These are phyloP conservation scores for Trametes gibbosa DNA, from an alignment of 768 basidiomycete genomes.

Conservation along the genomic window DNA sequence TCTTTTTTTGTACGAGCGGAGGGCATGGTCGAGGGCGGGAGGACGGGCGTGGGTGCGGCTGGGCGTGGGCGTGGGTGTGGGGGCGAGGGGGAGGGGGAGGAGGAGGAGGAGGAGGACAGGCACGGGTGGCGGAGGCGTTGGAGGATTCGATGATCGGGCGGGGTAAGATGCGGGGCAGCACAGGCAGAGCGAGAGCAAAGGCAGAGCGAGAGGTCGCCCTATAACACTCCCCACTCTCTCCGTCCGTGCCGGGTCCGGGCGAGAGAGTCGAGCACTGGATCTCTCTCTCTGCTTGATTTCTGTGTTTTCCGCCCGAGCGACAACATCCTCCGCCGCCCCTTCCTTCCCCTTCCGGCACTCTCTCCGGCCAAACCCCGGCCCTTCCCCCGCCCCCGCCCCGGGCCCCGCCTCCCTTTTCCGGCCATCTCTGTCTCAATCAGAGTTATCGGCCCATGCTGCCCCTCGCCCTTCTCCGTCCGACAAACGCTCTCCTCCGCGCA, in stretches of 20 bases:
- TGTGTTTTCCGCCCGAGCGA: no score
- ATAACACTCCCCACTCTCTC: not conserved
- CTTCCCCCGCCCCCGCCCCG: slow-evolving; percentile 6
- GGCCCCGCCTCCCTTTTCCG: slow-evolving; percentile 5
- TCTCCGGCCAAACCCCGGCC: slow-evolving; percentile 12
- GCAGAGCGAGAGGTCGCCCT: not conserved
- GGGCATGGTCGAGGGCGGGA: slow-evolving; percentile 50
- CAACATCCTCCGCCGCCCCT: not conserved
- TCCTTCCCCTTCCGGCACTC: slow-evolving; percentile 6
- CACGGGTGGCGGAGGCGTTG: slow-evolving; percentile 4
- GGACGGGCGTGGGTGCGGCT: slow-evolving; percentile 6
- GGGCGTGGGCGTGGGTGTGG: slow-evolving; percentile 29
- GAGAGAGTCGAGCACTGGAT: not conserved
- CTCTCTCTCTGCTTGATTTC: not conserved
- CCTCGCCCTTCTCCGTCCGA: slow-evolving; percentile 5
- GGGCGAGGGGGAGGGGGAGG: no score
- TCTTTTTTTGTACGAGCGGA: slow-evolving; percentile 67
- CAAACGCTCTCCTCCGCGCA: not conserved
- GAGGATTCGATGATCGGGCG: slow-evolving; percentile 13
- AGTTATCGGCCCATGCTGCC: slow-evolving; percentile 10
- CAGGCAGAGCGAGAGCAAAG: not conserved
- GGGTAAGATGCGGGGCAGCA: not conserved
- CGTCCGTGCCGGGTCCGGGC: slow-evolving; percentile 9
- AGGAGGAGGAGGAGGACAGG: slow-evolving; percentile 13
- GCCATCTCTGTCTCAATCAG: slow-evolving; percentile 21